Evolutionary conservation across 495 filamentous ascomycete genomes (phyloP).

Genomic region (Aspergillus asperescens): DNA sequence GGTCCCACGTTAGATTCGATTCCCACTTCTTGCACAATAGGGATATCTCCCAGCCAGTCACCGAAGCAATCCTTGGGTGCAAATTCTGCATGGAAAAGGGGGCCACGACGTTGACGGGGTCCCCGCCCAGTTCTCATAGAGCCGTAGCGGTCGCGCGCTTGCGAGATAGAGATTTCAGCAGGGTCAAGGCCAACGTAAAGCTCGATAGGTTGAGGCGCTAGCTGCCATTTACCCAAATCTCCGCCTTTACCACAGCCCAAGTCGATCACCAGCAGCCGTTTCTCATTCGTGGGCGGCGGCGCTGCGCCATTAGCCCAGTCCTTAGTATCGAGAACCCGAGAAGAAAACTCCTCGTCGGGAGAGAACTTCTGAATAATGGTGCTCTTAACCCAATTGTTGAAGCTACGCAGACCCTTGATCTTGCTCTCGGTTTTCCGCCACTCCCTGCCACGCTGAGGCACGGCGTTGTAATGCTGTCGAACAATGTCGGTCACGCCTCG

Average conservation of each 20-base stretch:
- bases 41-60: constrained; percentile 69
- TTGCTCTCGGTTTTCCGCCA: constrained; percentile 90
- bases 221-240: constrained; percentile 92
- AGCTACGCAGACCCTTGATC: constrained; percentile 89
- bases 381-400: constrained; percentile 99
- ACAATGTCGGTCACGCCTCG: constrained; percentile 77
- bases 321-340: constrained; percentile 34
- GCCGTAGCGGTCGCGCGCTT: constrained; percentile 77
- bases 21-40: constrained; percentile 74
- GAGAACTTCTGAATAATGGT: constrained; percentile 95
- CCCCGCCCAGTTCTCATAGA: constrained; percentile 62
- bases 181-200: constrained; percentile 92
- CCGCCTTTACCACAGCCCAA: constrained; percentile 96
- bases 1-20: constrained; percentile 66
- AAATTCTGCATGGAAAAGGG: constrained; percentile 80
- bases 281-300: constrained; percentile 34
- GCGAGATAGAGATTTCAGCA: constrained; percentile 83
- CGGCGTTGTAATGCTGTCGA: constrained; percentile 90
- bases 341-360: constrained; percentile 65
- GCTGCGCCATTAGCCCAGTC: constrained; percentile 51
- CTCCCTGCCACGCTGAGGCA: constrained; percentile 77
- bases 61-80: constrained; percentile 84
- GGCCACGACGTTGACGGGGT: constrained; percentile 50
- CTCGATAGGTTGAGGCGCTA: constrained; percentile 74
- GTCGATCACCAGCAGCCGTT: constrained; percentile 74